These are phyloP conservation scores for Pleurotus djamor DNA, from an alignment of 768 basidiomycete genomes.

Conservation along the genomic window DNA sequence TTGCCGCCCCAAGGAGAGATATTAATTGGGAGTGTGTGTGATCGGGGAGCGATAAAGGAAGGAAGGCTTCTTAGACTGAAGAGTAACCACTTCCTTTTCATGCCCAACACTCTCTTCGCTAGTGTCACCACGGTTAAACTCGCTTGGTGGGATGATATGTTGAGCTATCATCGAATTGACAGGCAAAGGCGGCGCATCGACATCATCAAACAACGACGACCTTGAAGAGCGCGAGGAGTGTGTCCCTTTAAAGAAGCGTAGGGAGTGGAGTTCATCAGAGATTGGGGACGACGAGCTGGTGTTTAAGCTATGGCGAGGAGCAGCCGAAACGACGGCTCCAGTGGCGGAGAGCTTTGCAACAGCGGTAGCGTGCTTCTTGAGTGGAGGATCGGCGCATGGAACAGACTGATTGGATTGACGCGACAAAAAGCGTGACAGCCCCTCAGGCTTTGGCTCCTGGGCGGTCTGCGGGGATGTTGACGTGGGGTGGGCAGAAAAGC, in stretches of 20 bases:
- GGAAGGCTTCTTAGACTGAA: background rate
- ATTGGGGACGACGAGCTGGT: conserved; percentile 63
- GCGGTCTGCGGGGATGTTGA: conserved; percentile 10
- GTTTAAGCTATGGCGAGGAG: conserved; percentile 39
- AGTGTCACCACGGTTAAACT: conserved; percentile 36
- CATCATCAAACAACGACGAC: conserved; percentile 49
- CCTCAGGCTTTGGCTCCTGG: conserved; percentile 12
- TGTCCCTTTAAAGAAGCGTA: conserved; percentile 45
- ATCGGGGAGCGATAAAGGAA: background rate
- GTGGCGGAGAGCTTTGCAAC: conserved; percentile 9
- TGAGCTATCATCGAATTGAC: conserved; percentile 24
- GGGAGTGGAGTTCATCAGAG: conserved; percentile 55
- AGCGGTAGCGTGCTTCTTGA: conserved; percentile 10
- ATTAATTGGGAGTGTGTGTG: background rate
- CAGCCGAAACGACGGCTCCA: background rate
- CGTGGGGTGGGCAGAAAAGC: conserved; percentile 14
- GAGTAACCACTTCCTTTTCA: background rate
- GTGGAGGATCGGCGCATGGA: conserved; percentile 10
- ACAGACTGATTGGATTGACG: conserved; percentile 19
- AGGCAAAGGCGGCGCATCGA: conserved; percentile 35
- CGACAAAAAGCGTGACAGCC: conserved; percentile 17
- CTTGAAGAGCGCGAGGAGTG: conserved; percentile 49
- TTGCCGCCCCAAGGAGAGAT: too few relatives aligned
- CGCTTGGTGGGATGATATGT: conserved; percentile 56
- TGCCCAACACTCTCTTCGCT: conserved; percentile 4